Evolutionary conservation across 306 rosid genomes (phyloP).

Genomic region (Vigna radiata): DNA sequence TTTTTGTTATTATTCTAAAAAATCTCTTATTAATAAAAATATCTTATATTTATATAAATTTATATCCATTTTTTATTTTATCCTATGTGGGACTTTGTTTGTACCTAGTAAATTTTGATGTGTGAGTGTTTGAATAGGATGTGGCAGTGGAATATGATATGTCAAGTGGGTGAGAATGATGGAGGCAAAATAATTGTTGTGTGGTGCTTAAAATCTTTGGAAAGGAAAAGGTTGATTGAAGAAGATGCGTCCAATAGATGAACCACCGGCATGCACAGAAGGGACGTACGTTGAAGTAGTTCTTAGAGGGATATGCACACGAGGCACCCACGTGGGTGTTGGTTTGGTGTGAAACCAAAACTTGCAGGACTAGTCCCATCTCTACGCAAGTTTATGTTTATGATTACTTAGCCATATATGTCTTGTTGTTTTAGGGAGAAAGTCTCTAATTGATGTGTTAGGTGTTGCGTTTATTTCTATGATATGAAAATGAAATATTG

Average conservation of each 20-base stretch:
- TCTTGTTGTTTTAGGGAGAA: constrained; percentile 15
- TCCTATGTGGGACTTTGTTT: too few relatives aligned
- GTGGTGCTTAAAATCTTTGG: background rate
- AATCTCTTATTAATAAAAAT: too few relatives aligned
- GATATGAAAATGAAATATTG: background rate
- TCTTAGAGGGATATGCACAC: background rate
- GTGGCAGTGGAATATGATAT: background rate
- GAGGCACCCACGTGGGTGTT: constrained; percentile 19
- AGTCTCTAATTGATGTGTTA: background rate
- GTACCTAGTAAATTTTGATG: too few relatives aligned
- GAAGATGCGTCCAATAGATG: background rate
- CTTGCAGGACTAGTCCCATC: constrained; percentile 23
- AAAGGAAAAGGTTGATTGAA: constrained; percentile 26
- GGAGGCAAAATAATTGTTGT: constrained; percentile 33
- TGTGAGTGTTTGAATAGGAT: background rate
- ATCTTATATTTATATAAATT: too few relatives aligned
- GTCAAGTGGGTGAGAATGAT: constrained; percentile 36
- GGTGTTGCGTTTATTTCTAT: background rate
- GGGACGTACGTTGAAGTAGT: background rate
- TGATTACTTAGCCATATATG: background rate
- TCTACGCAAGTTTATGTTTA: background rate
- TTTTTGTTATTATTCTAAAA: too few relatives aligned
- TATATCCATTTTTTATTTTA: too few relatives aligned
- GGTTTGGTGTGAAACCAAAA: constrained; percentile 13
- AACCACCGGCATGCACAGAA: constrained; percentile 21